These are phyloP conservation scores for Tylopilus cervinicoccineus DNA, from an alignment of 768 basidiomycete genomes.

Conservation along the genomic window DNA sequence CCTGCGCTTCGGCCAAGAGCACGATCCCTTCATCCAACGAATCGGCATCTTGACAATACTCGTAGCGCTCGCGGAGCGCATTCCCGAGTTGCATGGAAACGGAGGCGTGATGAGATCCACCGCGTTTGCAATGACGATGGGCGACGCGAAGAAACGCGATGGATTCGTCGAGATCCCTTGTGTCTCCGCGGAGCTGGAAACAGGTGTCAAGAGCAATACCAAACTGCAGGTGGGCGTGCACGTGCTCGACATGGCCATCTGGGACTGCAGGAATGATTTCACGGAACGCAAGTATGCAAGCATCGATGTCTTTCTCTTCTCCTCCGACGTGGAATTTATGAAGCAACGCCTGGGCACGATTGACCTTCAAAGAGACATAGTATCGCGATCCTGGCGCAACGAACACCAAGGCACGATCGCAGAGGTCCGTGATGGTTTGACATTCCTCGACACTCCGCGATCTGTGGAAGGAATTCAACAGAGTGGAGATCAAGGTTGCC, in stretches of 20 bases:
- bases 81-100: slow-evolving; percentile 17
- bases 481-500: not conserved
- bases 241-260: slow-evolving; percentile 10
- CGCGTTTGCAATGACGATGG: slow-evolving; percentile 5
- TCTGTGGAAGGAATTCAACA: slow-evolving; percentile 10
- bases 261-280: slow-evolving; percentile 11
- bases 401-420: slow-evolving; percentile 16
- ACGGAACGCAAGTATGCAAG: slow-evolving; percentile 10
- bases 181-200: slow-evolving; percentile 3
- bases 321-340: slow-evolving; percentile 6
- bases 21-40: slow-evolving; percentile 24
- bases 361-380: slow-evolving; percentile 2
- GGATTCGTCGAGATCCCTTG: slow-evolving; percentile 23
- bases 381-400: not conserved
- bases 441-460: slow-evolving; percentile 14
- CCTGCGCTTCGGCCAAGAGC: slow-evolving; percentile 18
- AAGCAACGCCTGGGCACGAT: slow-evolving; percentile 17
- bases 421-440: slow-evolving; percentile 17
- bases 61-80: slow-evolving; percentile 10
- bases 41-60: slow-evolving; percentile 4
- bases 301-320: slow-evolving; percentile 6
- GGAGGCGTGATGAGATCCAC: slow-evolving; percentile 3
- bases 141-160: slow-evolving; percentile 16
- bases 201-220: slow-evolving; percentile 19
- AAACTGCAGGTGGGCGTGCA: slow-evolving; percentile 7